Conservation (phyloP, 2,329 filamentous ascomycete genomes). For the Epicoccum sorghinum region DNA sequence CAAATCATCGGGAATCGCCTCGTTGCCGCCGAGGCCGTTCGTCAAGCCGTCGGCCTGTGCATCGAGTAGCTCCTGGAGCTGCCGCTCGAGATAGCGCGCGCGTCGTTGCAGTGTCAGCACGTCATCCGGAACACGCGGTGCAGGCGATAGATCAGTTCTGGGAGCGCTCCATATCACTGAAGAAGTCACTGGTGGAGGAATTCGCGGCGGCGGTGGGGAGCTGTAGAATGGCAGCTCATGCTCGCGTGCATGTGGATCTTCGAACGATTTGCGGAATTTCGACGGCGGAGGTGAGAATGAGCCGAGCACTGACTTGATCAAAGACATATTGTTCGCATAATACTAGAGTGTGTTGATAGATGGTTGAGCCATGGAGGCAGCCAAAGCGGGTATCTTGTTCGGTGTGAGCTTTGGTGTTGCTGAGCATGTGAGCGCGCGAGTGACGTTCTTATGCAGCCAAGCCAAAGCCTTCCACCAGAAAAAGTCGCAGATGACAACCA, state of each 20-base stretch:
- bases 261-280: slow-evolving; percentile 43
- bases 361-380: slow-evolving; percentile 9
- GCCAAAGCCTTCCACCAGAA: neutral
- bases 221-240: slow-evolving; percentile 44
- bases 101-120: slow-evolving; percentile 59
- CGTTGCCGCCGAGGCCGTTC: slow-evolving; percentile 52
- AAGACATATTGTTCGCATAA: slow-evolving; percentile 31
- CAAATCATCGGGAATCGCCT: slow-evolving; percentile 47
- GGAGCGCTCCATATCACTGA: slow-evolving; percentile 42
- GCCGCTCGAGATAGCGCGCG: slow-evolving; percentile 61
- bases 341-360: neutral
- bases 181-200: slow-evolving; percentile 43
- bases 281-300: slow-evolving; percentile 43
- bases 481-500: slow-evolving; percentile 20
- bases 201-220: slow-evolving; percentile 39
- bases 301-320: slow-evolving; percentile 46
- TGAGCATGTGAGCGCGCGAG: slow-evolving; percentile 37
- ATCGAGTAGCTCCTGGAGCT: slow-evolving; percentile 65
- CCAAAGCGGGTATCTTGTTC: slow-evolving; percentile 22
- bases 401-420: slow-evolving; percentile 27
- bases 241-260: slow-evolving; percentile 43
- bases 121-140: slow-evolving; percentile 45
- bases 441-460: slow-evolving; percentile 25
- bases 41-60: slow-evolving; percentile 65
- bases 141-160: slow-evolving; percentile 30